These are phyloP conservation scores for Neonectria magnoliae DNA, from an alignment of 2,329 filamentous ascomycete genomes.

Conservation along the genomic window DNA sequence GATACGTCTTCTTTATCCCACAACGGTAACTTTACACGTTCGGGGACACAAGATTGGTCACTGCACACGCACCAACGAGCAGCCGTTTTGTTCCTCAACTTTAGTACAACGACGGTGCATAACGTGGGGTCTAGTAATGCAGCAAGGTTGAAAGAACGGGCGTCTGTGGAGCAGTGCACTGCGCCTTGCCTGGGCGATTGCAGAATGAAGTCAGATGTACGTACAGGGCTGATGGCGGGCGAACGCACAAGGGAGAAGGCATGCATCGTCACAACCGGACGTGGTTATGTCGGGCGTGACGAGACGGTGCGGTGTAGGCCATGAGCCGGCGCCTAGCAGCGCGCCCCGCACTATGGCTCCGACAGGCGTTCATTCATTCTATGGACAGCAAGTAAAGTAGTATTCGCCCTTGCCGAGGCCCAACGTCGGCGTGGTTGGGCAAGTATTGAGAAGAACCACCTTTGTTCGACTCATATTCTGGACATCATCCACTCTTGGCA, in stretches of 20 bases:
- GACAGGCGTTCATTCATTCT: neutral
- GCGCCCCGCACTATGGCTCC: neutral
- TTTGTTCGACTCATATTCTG: slow-evolving; percentile 10
- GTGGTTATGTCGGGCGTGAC: neutral
- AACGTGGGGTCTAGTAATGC: slow-evolving; percentile 14
- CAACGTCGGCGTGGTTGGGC: too few relatives aligned
- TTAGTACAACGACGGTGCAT: slow-evolving; percentile 18
- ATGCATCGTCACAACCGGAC: neutral
- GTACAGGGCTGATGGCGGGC: neutral
- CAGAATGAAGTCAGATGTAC: neutral
- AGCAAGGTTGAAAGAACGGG: slow-evolving; percentile 8
- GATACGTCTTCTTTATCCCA: slow-evolving; percentile 2
- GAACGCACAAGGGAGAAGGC: neutral
- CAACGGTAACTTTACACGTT: neutral
- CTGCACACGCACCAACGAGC: neutral
- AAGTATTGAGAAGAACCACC: neutral
- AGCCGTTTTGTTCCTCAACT: neutral
- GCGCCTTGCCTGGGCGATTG: neutral
- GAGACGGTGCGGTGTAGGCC: neutral
- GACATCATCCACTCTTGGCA: neutral
- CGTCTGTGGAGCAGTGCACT: slow-evolving; percentile 8
- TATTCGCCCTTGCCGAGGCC: neutral
- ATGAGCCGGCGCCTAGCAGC: neutral
- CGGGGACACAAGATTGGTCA: neutral
- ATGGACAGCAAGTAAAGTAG: neutral